phyloP scores from a whole-genome alignment of 331 rosid genomes.

The Cydonia oblonga region DNA sequence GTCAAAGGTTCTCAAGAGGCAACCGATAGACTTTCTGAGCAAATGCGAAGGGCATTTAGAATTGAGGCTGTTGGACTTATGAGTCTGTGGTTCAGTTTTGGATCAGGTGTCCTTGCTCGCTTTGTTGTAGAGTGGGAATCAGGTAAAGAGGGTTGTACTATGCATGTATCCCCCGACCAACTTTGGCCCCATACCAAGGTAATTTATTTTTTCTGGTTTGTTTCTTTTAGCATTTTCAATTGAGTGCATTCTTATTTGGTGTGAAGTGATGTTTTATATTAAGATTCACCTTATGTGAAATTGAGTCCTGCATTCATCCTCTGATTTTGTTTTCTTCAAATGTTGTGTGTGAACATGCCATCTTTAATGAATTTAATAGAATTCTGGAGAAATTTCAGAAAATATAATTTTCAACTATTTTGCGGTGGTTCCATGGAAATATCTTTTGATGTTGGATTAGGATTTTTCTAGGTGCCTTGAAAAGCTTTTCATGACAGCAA shows the following conservation, averaged over 20 bases:
- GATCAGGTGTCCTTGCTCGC: slow-evolving; percentile 83
- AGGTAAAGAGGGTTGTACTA: slow-evolving; percentile 94
- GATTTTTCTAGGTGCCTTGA: not conserved
- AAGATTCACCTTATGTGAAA: not conserved
- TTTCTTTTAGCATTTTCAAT: not conserved
- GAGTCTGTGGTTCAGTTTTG: slow-evolving; percentile 99
- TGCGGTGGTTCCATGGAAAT: not conserved
- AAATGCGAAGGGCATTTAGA: slow-evolving; percentile 82
- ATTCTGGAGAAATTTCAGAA: not conserved
- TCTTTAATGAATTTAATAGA: not conserved
- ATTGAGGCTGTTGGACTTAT: slow-evolving; percentile 95
- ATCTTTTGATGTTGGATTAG: not conserved
- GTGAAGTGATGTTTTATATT: not conserved
- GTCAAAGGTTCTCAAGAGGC: slow-evolving; percentile 47
- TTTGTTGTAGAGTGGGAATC: slow-evolving; percentile 99
- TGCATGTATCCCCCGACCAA: slow-evolving; percentile 97
- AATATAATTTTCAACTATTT: not conserved
- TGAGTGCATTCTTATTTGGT: not conserved
- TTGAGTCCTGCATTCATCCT: not conserved
- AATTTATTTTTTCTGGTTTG: not conserved
- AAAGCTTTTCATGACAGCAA: not conserved
- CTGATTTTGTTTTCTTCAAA: not conserved
- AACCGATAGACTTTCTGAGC: slow-evolving; percentile 71
- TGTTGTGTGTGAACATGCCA: not conserved
- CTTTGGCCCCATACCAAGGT: slow-evolving; percentile 99